A percentile compares a stretch with the other conserved stretches of the same genome.
phyloP scores from a whole-genome alignment of 2,329 filamentous ascomycete genomes.

The Raffaelea deltoideospora region DNA sequence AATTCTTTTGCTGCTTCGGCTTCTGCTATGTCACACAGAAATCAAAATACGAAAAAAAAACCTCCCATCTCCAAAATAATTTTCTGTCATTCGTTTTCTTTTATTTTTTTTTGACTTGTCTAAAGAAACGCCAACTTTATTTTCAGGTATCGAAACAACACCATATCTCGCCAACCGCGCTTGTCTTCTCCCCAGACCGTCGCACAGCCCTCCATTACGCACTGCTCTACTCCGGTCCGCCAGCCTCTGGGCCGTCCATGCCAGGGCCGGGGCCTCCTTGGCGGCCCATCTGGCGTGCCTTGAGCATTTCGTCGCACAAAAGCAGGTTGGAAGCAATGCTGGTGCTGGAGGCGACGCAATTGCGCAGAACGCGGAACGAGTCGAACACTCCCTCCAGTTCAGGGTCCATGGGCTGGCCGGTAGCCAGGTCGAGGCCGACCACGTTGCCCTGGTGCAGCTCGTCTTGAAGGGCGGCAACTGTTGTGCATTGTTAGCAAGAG shows the following conservation, averaged over 20 bases:
- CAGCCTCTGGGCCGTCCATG: conserved; percentile 41
- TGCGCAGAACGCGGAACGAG: conserved; percentile 86
- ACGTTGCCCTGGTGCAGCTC: conserved; percentile 71
- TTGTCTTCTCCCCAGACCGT: no score
- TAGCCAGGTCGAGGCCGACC: conserved; percentile 73
- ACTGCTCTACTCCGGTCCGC: conserved; percentile 38
- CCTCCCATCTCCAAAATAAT: no score
- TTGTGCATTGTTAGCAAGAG: conserved; percentile 9
- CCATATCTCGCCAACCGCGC: no score
- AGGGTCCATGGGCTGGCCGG: conserved; percentile 90
- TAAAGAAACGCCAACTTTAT: conserved; percentile 10
- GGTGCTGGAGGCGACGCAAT: conserved; percentile 83
- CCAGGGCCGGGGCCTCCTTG: conserved; percentile 46
- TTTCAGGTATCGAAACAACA: conserved; percentile 21
- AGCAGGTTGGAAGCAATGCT: conserved; percentile 92
- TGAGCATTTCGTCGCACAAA: conserved; percentile 91
- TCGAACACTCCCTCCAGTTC: conserved; percentile 86
- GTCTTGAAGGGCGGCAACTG: conserved; percentile 76
- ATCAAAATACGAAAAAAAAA: no score
- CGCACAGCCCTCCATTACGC: no score
- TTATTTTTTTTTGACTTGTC: neutral
- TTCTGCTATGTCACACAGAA: no score
- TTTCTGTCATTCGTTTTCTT: no score
- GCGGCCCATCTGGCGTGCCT: conserved; percentile 87
- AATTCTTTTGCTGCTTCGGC: no score